Evolutionary conservation across 2,329 filamentous ascomycete genomes (phyloP), one percentile per base, ranked within the genome.

Genomic region (Pseudopyrenochaeta lycopersici): DNA sequence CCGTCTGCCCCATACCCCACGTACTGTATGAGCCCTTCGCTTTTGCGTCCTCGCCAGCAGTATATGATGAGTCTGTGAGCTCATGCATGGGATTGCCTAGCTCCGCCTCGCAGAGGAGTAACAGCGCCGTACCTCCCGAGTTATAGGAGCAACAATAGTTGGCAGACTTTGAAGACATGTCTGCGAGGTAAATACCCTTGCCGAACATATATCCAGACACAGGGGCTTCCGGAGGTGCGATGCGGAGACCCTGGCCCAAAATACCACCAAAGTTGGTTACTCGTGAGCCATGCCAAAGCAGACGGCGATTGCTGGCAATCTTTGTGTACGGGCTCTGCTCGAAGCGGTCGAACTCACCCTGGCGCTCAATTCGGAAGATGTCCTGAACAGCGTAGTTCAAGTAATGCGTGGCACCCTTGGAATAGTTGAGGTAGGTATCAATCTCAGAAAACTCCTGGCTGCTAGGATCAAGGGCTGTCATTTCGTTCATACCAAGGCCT

Each of bases 261-360:
- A 97, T 97, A 68, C 92, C 92, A 68, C 89, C 91, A 62, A 88
- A 96, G 73, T 96, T 96, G 46, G 90, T 95, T 29, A 83, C 84
- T 30, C 91, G 87, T 14, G 90, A 93, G 14, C 92, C 92, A 71
- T 96, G 92, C 92, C 92, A 97, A 2, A 97, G 82, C 1, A 96
- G 85, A 15, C 90, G 86, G 20, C 89, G 85, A 70, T 95, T 85
- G 42, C 84, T 84, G n/a, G 82, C 77, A 42, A 82, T 66, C 1
- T 79, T 81, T 18, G 84, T 74, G 54, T 81, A 88, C 7, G 72
- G 47, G 38, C 83, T 86, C 36, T 83, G 76, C 4, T 86, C 75
- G 67, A 94, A 93, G 1, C 90, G 88, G 1, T 87, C 83, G 6
- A 80, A 76, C 75, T 96, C 92, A 36, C 90, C 90, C 14, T 85